Base-by-base conservation (phyloP, 2,329 filamentous ascomycete genomes). In the Diaporthe citriasiana region DNA sequence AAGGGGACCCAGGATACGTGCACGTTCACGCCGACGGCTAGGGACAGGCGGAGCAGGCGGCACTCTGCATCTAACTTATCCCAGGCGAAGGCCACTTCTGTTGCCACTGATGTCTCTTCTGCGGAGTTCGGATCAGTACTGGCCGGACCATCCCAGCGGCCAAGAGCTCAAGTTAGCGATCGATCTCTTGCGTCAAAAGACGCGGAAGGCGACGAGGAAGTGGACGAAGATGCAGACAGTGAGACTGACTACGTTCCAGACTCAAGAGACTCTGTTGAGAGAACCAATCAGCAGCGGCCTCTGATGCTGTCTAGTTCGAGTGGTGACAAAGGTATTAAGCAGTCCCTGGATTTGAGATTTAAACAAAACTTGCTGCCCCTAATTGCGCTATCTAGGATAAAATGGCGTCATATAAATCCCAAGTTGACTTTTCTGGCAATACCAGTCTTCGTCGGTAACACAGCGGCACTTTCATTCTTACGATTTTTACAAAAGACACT, bases 371-470 rank as follows among this genome's bases (percentile, higher is more conserved):
- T 47, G 59, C 19, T 38, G 30, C 10, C 12, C 38, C 10, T 19
- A 5, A 19, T 51, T 30, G 7, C 27, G 19, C 12, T 33, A 3
- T 5, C 9, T 25, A 35, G 30, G 30, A 50, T 47, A 2, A 13
- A 19, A 45, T 68, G 51, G 25, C 42, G 30, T 12, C 8, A 19
- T 19, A 25, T 9, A 35, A 35, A 50, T 38, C 40, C 22, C 13
- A 66, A 40, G 4, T 59, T 47, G 25, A 50, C 53, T 35, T 30
- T 22, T 15, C 19, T 42, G 35, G 19, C 19, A 57, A 10, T 40
- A 50, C 17, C 30, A 74, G 73, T 74, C 42, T 74, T 72, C 22
- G 59, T 74, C 51, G 73, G 73, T 19, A 71, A 74, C 38, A 74
- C 73, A n/a, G 73, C 73, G 5, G 69, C 73, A 19, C 60, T 74